phyloP scores from a whole-genome alignment of 495 filamentous ascomycete genomes.

The Rhypophila decipiens region DNA sequence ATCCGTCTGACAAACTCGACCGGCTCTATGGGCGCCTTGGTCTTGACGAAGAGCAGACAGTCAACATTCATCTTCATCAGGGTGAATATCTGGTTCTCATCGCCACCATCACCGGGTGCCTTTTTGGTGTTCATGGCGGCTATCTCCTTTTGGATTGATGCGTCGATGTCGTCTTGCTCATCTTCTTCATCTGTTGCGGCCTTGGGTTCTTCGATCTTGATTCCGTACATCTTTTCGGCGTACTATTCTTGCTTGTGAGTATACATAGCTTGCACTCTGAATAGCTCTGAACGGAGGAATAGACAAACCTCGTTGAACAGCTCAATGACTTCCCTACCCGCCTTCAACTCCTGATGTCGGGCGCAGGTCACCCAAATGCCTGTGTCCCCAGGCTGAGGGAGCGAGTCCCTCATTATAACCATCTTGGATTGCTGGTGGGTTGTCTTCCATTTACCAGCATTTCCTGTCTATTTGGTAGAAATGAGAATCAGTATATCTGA shows the following conservation, averaged over 20 bases:
- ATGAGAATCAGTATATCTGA: neutral
- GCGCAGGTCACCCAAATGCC: conserved; percentile 91
- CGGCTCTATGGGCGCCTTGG: conserved; percentile 65
- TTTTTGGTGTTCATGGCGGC: conserved; percentile 51
- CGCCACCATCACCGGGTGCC: conserved; percentile 25
- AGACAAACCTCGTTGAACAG: conserved; percentile 66
- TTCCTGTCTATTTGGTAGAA: conserved; percentile 33
- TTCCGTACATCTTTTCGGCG: conserved; percentile 52
- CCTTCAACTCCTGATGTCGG: conserved; percentile 70
- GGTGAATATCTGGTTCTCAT: conserved; percentile 47
- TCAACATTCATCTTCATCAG: conserved; percentile 66
- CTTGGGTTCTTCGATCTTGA: conserved; percentile 35
- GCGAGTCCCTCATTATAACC: conserved; percentile 20
- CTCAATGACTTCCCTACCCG: conserved; percentile 62
- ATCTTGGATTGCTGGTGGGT: conserved; percentile 43
- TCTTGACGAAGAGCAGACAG: conserved; percentile 69
- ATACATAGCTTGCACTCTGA: neutral
- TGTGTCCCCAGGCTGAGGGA: conserved; percentile 66
- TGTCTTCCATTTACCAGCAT: conserved; percentile 50
- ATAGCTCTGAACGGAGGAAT: neutral
- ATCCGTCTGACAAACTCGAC: conserved; percentile 71
- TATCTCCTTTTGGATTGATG: conserved; percentile 73
- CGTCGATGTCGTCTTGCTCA: conserved; percentile 66
- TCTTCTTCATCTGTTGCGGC: conserved; percentile 27
- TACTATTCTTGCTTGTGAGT: conserved; percentile 32